phyloP scores from a whole-genome alignment of 2,329 filamentous ascomycete species.

The Arthrobotrys sinensis region DNA sequence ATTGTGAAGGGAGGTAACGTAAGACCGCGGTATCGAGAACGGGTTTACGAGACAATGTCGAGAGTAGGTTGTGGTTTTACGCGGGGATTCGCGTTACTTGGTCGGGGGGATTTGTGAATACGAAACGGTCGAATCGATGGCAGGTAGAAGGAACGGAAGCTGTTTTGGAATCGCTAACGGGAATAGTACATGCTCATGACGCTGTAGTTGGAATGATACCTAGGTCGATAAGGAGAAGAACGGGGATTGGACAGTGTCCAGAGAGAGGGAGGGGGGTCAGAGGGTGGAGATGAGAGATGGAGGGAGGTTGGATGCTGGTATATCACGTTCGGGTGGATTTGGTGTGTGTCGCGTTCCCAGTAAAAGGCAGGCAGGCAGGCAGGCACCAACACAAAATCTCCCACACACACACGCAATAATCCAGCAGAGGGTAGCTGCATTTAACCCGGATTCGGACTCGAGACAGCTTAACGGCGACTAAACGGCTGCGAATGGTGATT shows the following conservation, averaged over 20 bases:
- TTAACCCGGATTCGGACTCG: constrained; percentile 3
- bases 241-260: constrained; percentile 25
- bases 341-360: constrained; percentile 42
- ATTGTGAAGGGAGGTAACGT: constrained; percentile 30
- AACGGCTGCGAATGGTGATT: no score
- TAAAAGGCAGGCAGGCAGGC: no score
- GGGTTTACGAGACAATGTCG: constrained; percentile 5
- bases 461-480: no score
- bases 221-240: constrained; percentile 23
- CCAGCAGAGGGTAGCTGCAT: constrained; percentile 25
- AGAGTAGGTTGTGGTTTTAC: constrained; percentile 35
- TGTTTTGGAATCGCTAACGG: constrained; percentile 6
- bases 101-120: constrained; percentile 23
- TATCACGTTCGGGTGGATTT: constrained; percentile 31
- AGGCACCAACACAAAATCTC: constrained; percentile 37
- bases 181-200: constrained; percentile 28
- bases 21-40: not conserved
- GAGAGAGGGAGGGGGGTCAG: constrained; percentile 56
- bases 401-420: constrained; percentile 10
- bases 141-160: constrained; percentile 25
- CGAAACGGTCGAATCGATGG: constrained; percentile 35
- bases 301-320: constrained; percentile 37
- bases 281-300: constrained; percentile 34
- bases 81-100: constrained; percentile 59
- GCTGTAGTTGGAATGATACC: not conserved